Evolutionary conservation across 2,329 filamentous ascomycete species (phyloP).

Genomic region (Pezicula carpinea): DNA sequence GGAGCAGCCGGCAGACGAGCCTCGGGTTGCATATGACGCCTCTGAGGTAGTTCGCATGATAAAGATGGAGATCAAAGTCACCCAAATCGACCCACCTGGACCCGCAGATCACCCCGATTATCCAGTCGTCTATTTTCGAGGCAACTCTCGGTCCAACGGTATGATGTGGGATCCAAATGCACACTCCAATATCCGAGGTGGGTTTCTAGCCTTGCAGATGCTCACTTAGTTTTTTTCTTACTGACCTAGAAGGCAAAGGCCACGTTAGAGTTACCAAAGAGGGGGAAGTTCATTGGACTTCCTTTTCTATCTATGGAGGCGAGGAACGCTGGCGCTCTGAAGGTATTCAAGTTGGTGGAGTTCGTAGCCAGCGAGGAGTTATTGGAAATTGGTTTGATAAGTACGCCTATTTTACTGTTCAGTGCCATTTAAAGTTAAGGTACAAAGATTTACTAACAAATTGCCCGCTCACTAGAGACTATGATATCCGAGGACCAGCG

Average conservation of each 20-base stretch:
- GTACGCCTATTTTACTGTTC: constrained; percentile 35
- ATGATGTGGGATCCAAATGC: constrained; percentile 64
- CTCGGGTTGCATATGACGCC: constrained; percentile 49
- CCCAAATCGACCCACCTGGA: constrained; percentile 53
- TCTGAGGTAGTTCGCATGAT: constrained; percentile 69
- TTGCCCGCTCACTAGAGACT: constrained; percentile 44
- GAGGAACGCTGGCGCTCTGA: constrained; percentile 74
- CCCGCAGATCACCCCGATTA: constrained; percentile 50
- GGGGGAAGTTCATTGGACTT: constrained; percentile 72
- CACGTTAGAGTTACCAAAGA: constrained; percentile 59
- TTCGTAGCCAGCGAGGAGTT: constrained; percentile 60
- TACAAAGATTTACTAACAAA: constrained; percentile 1
- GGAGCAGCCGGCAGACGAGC: constrained; percentile 36
- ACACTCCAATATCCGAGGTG: constrained; percentile 60
- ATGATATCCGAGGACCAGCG: constrained; percentile 62
- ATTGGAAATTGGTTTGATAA: constrained; percentile 77
- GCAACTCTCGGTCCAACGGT: constrained; percentile 57
- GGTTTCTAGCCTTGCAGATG: constrained; percentile 4
- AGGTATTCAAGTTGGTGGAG: constrained; percentile 67
- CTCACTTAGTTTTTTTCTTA: background rate
- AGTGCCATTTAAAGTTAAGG: too few relatives aligned
- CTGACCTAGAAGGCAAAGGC: background rate
- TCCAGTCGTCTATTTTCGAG: constrained; percentile 66
- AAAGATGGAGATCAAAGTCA: constrained; percentile 60
- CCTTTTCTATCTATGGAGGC: constrained; percentile 55